phyloP scores from a whole-genome alignment of 2,329 filamentous ascomycete genomes.

The Fusarium ramigenum region DNA sequence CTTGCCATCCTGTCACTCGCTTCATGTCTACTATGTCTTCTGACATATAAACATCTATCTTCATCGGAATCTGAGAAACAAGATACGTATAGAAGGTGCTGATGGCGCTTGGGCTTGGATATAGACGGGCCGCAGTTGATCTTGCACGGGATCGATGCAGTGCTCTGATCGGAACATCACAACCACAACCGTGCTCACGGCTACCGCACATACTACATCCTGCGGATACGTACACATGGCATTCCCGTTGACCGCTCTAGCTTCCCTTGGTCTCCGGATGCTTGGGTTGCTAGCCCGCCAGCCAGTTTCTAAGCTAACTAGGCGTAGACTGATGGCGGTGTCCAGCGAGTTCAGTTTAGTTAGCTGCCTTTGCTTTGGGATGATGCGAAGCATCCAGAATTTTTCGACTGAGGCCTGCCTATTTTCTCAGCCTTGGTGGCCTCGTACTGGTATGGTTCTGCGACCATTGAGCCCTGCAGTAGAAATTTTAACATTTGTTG shows the following conservation, averaged over 20 bases:
- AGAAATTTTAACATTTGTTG: not conserved
- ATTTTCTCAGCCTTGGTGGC: conserved; percentile 24
- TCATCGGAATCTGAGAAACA: conserved; percentile 13
- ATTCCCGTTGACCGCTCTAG: conserved; percentile 43
- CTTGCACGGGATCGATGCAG: conserved; percentile 33
- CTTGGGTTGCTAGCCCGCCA: conserved; percentile 38
- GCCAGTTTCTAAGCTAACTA: conserved; percentile 36
- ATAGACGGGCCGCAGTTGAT: conserved; percentile 27
- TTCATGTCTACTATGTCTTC: conserved; percentile 26
- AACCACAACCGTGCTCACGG: conserved; percentile 24
- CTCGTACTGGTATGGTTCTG: conserved; percentile 34
- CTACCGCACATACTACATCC: conserved; percentile 20
- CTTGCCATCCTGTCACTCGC: conserved; percentile 26
- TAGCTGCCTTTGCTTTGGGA: conserved; percentile 22
- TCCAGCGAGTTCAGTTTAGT: conserved; percentile 38
- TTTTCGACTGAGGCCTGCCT: conserved; percentile 35
- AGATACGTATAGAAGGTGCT: conserved; percentile 21
- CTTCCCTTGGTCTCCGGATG: conserved; percentile 35
- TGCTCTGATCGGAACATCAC: conserved; percentile 26
- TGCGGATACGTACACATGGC: conserved; percentile 31
- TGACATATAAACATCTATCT: conserved; percentile 26
- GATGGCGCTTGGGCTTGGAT: conserved; percentile 32
- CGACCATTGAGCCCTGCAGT: not conserved
- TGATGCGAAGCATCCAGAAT: conserved; percentile 32
- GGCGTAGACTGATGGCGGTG: conserved; percentile 35